Evolutionary conservation across 495 filamentous ascomycete species (phyloP), one percentile per base, ranked within the genome.

Genomic region (Annulohypoxylon moriforme): DNA sequence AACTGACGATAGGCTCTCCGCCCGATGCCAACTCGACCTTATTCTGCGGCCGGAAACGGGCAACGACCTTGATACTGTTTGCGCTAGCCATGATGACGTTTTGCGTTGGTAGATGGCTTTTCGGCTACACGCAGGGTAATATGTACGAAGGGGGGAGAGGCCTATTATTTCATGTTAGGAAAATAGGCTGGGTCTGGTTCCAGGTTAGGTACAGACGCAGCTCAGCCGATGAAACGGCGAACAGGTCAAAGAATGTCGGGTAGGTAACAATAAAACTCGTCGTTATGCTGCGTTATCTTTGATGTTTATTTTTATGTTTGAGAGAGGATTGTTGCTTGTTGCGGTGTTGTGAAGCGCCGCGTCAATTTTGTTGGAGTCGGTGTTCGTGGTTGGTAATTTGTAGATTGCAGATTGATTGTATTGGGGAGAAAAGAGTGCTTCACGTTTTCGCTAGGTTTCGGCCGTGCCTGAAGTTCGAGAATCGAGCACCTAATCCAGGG

Each of bases 21-120:
- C 96, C 96, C 64, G 90, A 93, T 64, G 90, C 86, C 73, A 96
- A 85, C 82, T 99, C 96, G 71, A 94, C 84, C 79, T 92, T 94
- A 84, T 99, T 99, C 80, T 97, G 95, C 69, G 96, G 96, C 69
- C 96, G 91, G 82, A 99, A 99, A 74, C 96, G 93, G 82, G 94
- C 96, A 80, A 99, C 94, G 77, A 99, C 96, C 83, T 87, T 87
- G 84, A 88, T 88, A 69, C 83, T 88, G 78, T 87, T 88, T 77
- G 81, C 81, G 77, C 80, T 78, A 50, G 83, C 82, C 84, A 85
- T 86, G 74, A 64, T 78, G 81, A 73, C 71, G 71, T 67, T 74
- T 72, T 73, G 71, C 70, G 78, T 60, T 73, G 68, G 79, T 75
- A 74, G 76, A 61, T n/a, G n/a, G n/a, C n/a, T n/a, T n/a, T n/a